These are phyloP conservation scores for Gloeophyllum trabeum DNA, from an alignment of 768 basidiomycete species.

Conservation along the genomic window DNA sequence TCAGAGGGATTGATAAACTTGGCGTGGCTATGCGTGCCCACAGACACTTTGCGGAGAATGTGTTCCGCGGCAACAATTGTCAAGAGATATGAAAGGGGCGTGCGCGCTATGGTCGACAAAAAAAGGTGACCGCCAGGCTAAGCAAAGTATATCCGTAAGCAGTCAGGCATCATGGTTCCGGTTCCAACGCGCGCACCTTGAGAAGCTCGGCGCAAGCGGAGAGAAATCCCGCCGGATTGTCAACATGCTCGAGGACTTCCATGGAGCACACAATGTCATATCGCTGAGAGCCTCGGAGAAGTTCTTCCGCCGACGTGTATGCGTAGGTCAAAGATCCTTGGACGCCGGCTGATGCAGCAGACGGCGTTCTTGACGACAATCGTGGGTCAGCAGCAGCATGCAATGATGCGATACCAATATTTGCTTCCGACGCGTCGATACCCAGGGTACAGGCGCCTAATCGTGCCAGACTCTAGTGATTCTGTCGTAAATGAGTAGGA, in stretches of 20 bases:
- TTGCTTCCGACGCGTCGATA: slow-evolving; percentile 86
- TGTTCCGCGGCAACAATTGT: slow-evolving; percentile 77
- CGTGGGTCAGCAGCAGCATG: slow-evolving; percentile 75
- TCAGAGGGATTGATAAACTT: slow-evolving; percentile 88
- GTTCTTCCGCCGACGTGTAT: slow-evolving; percentile 63
- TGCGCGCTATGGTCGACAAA: slow-evolving; percentile 90
- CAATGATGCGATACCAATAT: slow-evolving; percentile 73
- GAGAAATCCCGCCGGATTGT: slow-evolving; percentile 81
- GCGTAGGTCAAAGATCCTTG: slow-evolving; percentile 44
- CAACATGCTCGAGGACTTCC: slow-evolving; percentile 98
- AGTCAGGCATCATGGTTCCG: neutral
- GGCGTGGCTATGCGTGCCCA: slow-evolving; percentile 84
- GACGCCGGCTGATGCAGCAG: slow-evolving; percentile 1
- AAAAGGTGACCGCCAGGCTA: slow-evolving; percentile 95
- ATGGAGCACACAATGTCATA: slow-evolving; percentile 95
- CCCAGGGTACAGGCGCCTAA: slow-evolving; percentile 82
- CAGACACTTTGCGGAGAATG: slow-evolving; percentile 65
- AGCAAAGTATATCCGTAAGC: neutral
- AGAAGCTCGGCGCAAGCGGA: slow-evolving; percentile 72
- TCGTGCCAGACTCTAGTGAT: slow-evolving; percentile 65
- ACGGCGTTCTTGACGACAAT: slow-evolving; percentile 23
- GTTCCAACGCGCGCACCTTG: slow-evolving; percentile 44
- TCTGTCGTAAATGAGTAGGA: neutral
- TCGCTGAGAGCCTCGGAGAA: slow-evolving; percentile 49
- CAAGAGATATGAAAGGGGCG: slow-evolving; percentile 57